These are phyloP conservation scores for Pseudopithomyces maydicus DNA, from an alignment of 2,329 filamentous ascomycete species.

Conservation along the genomic window DNA sequence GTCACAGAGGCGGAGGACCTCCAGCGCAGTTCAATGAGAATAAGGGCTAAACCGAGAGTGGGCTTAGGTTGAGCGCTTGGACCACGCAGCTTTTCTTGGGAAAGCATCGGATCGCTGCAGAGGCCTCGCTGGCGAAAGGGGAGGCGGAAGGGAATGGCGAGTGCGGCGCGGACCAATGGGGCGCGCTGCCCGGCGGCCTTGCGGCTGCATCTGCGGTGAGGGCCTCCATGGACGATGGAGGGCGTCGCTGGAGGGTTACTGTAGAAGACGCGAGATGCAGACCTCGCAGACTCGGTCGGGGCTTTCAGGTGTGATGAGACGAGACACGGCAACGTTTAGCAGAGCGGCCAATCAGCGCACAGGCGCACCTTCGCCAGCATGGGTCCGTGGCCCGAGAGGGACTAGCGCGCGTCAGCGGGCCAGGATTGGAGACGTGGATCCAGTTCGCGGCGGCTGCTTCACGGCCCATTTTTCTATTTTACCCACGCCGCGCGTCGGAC, in stretches of 20 bases:
- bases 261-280: slow-evolving; percentile 19
- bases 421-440: not conserved
- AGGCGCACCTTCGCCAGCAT: not conserved
- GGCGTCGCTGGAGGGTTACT: slow-evolving; percentile 16
- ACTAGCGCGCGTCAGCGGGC: not conserved
- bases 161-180: not conserved
- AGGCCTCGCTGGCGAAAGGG: not conserved
- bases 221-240: slow-evolving; percentile 17
- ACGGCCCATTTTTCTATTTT: slow-evolving; percentile 5
- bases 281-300: slow-evolving; percentile 21
- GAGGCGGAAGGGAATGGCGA: not conserved
- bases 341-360: slow-evolving; percentile 17
- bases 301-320: slow-evolving; percentile 28
- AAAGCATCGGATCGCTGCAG: not conserved
- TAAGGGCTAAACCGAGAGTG: slow-evolving; percentile 11
- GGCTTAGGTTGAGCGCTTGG: slow-evolving; percentile 8
- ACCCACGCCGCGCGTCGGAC: not conserved
- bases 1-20: slow-evolving; percentile 29
- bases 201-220: slow-evolving; percentile 4
- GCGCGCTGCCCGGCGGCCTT: not conserved
- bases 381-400: not conserved
- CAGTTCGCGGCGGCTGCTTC: slow-evolving; percentile 9
- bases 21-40: slow-evolving; percentile 4
- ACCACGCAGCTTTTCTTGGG: slow-evolving; percentile 1
- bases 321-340: slow-evolving; percentile 15